Evolutionary conservation across 352 stramenopile species (phyloP), one percentile per base, ranked within the genome.

Genomic region (Phytophthora sp.): DNA sequence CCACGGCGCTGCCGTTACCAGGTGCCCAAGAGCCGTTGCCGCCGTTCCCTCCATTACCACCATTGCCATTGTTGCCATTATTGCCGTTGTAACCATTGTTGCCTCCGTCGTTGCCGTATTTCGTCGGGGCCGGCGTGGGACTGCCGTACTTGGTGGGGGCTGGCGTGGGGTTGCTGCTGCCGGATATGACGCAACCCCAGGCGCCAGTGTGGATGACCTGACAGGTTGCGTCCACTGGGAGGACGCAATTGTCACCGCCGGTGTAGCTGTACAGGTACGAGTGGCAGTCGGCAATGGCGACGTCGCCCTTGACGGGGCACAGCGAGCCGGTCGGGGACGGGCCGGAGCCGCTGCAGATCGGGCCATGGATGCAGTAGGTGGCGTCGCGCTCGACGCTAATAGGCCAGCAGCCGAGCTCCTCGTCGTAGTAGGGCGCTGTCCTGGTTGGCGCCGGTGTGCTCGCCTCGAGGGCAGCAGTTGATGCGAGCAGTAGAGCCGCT

Each of bases 131-230:
- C n/a, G 76, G 70, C 1, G 69, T 77, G n/a, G 70, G 39, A 38
- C 52, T 63, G 35, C 33, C 59, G 12, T 51, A 46, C 18, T 56
- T 73, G 44, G 63, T 76, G 0, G 75, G 63, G 8, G 69, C 76
- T 9, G 77, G 71, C 6, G 68, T 79, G 20, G 66, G 57, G 42
- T 58, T 26, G 38, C 27, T 33, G 57, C 16, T 51, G 23, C 62
- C 44, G 8, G 61, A 56, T 39, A 74, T 57, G 33, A 89, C 81
- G 53, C 84, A 93, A 15, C 82, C 82, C 82, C 79, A 91, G 6
- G 80, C 84, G 15, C 84, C 84, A 0, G 79, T 88, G 47, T 86
- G 74, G 69, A 91, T 88, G 54, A 86, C 80, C 41, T 81, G 49
- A 56, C 82, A 92, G 13, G 69, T 72, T 1, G 83, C 71, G 38